Conservation (phyloP, 257 asterid species). For the Ballota nigra region DNA sequence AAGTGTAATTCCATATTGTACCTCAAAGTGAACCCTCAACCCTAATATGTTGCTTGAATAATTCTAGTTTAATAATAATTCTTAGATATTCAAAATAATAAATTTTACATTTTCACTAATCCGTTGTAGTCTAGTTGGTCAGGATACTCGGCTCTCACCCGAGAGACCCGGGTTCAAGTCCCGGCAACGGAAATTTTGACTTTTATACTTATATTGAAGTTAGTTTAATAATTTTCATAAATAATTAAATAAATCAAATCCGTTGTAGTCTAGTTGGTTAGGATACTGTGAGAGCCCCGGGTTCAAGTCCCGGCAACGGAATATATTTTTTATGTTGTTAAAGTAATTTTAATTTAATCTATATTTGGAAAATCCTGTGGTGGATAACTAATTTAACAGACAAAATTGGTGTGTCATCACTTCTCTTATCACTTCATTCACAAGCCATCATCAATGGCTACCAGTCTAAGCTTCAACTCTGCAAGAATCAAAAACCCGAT, state of each 20-base stretch:
- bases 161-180: conserved; percentile 94
- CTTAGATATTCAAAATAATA: too few relatives aligned
- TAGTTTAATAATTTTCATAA: too few relatives aligned
- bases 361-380: conserved; percentile 15
- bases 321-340: background rate
- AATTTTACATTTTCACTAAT: background rate
- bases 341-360: too few relatives aligned
- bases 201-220: too few relatives aligned
- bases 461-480: conserved; percentile 49
- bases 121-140: conserved; percentile 98
- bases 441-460: conserved; percentile 49
- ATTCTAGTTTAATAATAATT: too few relatives aligned
- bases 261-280: conserved; percentile 97
- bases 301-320: conserved; percentile 97
- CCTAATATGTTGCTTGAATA: too few relatives aligned
- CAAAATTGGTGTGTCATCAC: background rate
- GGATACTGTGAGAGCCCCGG: conserved; percentile 98
- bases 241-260: conserved; percentile 14
- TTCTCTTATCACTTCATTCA: conserved; percentile 30
- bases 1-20: too few relatives aligned
- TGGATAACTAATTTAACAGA: conserved; percentile 42
- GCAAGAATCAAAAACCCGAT: conserved; percentile 46
- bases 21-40: too few relatives aligned
- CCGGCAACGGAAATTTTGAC: conserved; percentile 89
- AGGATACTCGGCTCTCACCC: conserved; percentile 99